Evolutionary conservation across 2,329 filamentous ascomycete genomes (phyloP).

Genomic region (Neopestalotiopsis sp.): DNA sequence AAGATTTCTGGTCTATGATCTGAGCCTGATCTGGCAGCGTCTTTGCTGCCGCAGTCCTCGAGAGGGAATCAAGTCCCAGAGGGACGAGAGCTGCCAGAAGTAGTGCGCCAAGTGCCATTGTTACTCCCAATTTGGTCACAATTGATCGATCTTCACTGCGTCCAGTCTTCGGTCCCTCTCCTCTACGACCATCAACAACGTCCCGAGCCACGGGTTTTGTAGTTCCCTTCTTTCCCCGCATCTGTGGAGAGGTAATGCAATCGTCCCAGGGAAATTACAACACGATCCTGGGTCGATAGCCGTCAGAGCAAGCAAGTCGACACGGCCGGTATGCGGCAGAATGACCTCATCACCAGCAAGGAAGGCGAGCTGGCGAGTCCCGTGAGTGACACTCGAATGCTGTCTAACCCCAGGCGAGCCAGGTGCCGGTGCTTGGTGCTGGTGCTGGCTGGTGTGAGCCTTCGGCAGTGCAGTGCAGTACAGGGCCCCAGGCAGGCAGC

Average conservation of each 20-base stretch:
- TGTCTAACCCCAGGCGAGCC: background rate
- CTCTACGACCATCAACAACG: background rate
- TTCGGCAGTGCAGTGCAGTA: background rate
- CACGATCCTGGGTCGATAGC: background rate
- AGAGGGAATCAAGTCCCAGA: constrained; percentile 10
- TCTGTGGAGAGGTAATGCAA: constrained; percentile 6
- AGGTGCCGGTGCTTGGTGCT: too few relatives aligned
- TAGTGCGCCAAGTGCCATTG: constrained; percentile 20
- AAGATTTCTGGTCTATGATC: constrained; percentile 47
- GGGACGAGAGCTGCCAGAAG: constrained; percentile 17
- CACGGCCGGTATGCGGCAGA: background rate
- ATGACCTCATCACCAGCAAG: constrained; percentile 9
- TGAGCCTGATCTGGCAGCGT: constrained; percentile 42
- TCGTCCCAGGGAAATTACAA: background rate
- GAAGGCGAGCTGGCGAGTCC: background rate
- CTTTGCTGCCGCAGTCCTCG: background rate
- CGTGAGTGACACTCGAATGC: background rate
- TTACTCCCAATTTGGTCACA: constrained; percentile 5
- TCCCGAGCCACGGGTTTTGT: constrained; percentile 8
- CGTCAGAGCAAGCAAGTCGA: background rate
- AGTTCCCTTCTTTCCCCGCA: constrained; percentile 13
- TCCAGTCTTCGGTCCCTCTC: background rate
- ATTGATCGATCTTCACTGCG: background rate
- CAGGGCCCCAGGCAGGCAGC: background rate
- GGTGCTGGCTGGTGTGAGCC: background rate